A percentile compares a stretch with the other conserved stretches of the same genome.
Evolutionary conservation across 1,284 basidiomycete species (phyloP).

Genomic region (Bondarzewia mesenterica): DNA sequence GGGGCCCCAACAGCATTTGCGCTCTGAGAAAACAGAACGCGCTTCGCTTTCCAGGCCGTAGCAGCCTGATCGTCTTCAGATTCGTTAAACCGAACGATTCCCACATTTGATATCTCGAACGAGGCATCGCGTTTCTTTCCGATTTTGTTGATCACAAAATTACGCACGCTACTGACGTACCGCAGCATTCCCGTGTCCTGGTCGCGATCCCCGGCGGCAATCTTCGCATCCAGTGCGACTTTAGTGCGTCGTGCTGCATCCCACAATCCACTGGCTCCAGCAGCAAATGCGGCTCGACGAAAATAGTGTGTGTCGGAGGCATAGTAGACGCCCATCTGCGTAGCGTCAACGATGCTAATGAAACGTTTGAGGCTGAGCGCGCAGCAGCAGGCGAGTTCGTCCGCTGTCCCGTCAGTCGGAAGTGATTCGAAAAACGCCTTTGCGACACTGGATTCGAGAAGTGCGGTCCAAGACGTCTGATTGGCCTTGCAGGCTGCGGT

Average conservation of each 20-base stretch:
- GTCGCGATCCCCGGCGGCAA: conserved; percentile 1
- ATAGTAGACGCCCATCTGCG: conserved; percentile 2
- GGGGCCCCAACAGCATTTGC: conserved; percentile 1
- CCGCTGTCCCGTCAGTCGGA: conserved; percentile 3
- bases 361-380: conserved; percentile 6
- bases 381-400: not conserved
- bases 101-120: conserved; percentile 8
- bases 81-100: not conserved
- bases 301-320: conserved; percentile 2
- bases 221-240: not conserved
- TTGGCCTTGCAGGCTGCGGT: not conserved
- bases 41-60: conserved; percentile 3
- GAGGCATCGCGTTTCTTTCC: conserved; percentile 2
- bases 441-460: conserved; percentile 2
- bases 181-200: conserved; percentile 5
- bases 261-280: conserved; percentile 1
- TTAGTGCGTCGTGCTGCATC: conserved; percentile 1
- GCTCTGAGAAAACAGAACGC: conserved; percentile 8
- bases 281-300: not conserved
- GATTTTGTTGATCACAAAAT: not conserved
- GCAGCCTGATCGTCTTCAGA: not conserved
- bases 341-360: not conserved
- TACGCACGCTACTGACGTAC: conserved; percentile 3
- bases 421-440: conserved; percentile 3
- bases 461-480: conserved; percentile 2